A percentile compares a stretch with the other conserved stretches of the same genome.
phyloP scores from a whole-genome alignment of 257 asterid genomes.

The Mitragyna speciosa region DNA sequence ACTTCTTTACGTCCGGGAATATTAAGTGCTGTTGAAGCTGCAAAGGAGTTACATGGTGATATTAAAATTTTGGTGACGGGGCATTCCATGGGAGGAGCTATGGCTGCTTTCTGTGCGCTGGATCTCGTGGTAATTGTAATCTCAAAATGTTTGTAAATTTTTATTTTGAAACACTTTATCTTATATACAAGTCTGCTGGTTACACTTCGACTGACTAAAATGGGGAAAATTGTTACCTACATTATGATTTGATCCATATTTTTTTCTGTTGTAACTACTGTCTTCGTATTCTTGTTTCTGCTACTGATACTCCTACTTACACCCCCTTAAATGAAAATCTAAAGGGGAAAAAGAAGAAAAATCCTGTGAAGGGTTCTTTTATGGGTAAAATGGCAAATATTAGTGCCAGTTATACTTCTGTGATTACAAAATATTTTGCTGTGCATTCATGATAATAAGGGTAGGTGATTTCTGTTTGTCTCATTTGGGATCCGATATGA shows the following conservation, averaged over 20 bases:
- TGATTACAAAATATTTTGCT: background rate
- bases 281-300: background rate
- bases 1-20: constrained; percentile 81
- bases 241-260: constrained; percentile 8
- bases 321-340: background rate
- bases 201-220: constrained; percentile 3
- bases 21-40: constrained; percentile 52
- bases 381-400: background rate
- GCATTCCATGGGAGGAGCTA: constrained; percentile 99
- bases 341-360: background rate
- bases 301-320: background rate
- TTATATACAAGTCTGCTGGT: background rate
- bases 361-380: background rate
- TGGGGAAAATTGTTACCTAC: background rate
- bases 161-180: background rate
- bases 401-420: background rate
- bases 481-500: background rate
- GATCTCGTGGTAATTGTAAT: constrained; percentile 63
- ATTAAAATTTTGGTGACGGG: constrained; percentile 73
- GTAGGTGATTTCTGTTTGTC: background rate
- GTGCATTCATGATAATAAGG: background rate
- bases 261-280: background rate
- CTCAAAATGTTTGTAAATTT: constrained; percentile 3
- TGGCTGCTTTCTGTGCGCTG: constrained; percentile 89
- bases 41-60: constrained; percentile 62